These are phyloP conservation scores for Adiantum capillusveneris DNA, from an alignment of 75 land plant species.

Conservation along the genomic window DNA sequence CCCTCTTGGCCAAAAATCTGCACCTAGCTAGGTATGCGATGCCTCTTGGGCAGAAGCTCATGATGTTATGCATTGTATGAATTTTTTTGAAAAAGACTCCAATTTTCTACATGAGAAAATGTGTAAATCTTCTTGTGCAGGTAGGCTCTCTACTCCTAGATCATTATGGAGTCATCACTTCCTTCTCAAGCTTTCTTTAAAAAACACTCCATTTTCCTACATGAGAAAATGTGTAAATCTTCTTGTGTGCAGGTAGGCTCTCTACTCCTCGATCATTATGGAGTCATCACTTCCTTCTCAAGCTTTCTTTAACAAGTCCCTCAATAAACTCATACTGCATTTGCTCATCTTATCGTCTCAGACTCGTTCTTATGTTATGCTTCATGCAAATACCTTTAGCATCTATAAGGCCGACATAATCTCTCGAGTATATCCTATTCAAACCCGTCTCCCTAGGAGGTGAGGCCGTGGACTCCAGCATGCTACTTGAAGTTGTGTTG, in stretches of 20 bases:
- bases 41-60: no score
- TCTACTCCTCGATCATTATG: constrained; percentile 47
- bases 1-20: constrained; percentile 50
- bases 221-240: no score
- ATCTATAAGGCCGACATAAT: constrained; percentile 35
- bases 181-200: constrained; percentile 68
- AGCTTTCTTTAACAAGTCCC: constrained; percentile 53
- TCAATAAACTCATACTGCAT: constrained; percentile 41
- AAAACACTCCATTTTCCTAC: no score
- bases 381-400: constrained; percentile 65
- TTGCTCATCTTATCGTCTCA: constrained; percentile 56
- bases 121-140: no score
- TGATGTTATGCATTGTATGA: no score
- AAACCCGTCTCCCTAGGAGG: constrained; percentile 30
- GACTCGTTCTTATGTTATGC: constrained; percentile 57
- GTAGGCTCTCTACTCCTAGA: constrained; percentile 50
- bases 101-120: no score
- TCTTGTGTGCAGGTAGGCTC: no score
- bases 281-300: constrained; percentile 52
- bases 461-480: constrained; percentile 60
- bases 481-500: constrained; percentile 63
- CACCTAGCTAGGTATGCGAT: constrained; percentile 45
- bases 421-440: constrained; percentile 64
- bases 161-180: constrained; percentile 43
- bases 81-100: no score